These are phyloP conservation scores for Didymella exigua DNA, from an alignment of 2,329 filamentous ascomycete genomes.

Conservation along the genomic window DNA sequence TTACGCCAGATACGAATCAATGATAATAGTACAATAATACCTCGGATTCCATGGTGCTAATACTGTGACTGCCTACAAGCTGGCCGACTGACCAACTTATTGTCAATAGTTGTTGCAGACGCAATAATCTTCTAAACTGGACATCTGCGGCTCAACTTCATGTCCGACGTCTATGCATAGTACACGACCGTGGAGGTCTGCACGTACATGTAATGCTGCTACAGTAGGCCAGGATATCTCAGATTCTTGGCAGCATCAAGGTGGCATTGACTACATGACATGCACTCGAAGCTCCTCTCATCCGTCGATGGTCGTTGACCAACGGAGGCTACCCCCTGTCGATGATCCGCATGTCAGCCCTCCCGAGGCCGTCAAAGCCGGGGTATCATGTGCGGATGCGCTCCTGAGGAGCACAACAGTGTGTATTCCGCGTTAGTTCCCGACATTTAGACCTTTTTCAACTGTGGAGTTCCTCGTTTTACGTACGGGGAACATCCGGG, in stretches of 20 bases:
- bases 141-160: background rate
- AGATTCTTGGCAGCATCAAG: background rate
- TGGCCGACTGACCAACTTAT: background rate
- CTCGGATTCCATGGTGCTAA: too few relatives aligned
- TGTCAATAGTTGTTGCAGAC: background rate
- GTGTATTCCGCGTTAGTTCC: slow-evolving; percentile 19
- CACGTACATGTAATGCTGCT: background rate
- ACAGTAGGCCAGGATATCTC: background rate
- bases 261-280: background rate
- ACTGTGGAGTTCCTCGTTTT: slow-evolving; percentile 4
- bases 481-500: slow-evolving; percentile 13
- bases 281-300: slow-evolving; percentile 20
- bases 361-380: slow-evolving; percentile 23
- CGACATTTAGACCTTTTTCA: slow-evolving; percentile 9
- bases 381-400: slow-evolving; percentile 10
- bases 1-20: slow-evolving; percentile 39
- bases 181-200: background rate
- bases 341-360: slow-evolving; percentile 18
- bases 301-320: slow-evolving; percentile 6
- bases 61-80: background rate
- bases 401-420: slow-evolving; percentile 4
- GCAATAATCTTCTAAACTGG: background rate
- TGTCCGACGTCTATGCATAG: background rate
- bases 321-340: slow-evolving; percentile 31
- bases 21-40: slow-evolving; percentile 29